Percentiles rank a stretch among this genome's conserved stretches.
These are phyloP conservation scores for Fraxinus ornus DNA, from an alignment of 305 asterid species.

Conservation along the genomic window DNA sequence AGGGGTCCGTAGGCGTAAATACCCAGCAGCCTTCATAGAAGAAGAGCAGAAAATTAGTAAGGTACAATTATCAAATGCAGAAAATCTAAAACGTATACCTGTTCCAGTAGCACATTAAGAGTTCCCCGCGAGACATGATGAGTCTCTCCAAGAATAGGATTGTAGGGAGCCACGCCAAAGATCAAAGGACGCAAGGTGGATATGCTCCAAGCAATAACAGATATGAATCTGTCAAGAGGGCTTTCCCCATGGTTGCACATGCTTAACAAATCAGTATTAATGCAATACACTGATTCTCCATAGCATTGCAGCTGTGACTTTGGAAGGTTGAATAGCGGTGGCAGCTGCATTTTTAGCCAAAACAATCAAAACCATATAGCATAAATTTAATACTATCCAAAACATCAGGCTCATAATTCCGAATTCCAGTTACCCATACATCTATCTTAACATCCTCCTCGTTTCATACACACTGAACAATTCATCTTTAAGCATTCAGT, in stretches of 20 bases:
- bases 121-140: slow-evolving; percentile 72
- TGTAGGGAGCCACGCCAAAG: slow-evolving; percentile 82
- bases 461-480: neutral
- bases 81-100: slow-evolving; percentile 36
- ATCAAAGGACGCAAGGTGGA: slow-evolving; percentile 67
- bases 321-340: slow-evolving; percentile 86
- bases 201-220: slow-evolving; percentile 79
- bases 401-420: neutral
- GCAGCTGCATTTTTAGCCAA: slow-evolving; percentile 50
- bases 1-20: neutral
- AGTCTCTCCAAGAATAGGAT: slow-evolving; percentile 92
- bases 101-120: slow-evolving; percentile 73
- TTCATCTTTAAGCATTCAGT: neutral
- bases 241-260: slow-evolving; percentile 54
- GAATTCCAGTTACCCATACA: neutral
- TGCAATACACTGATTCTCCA: slow-evolving; percentile 70
- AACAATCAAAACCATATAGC: neutral
- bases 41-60: neutral
- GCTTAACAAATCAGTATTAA: slow-evolving; percentile 43
- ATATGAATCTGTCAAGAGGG: slow-evolving; percentile 42
- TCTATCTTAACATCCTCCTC: neutral
- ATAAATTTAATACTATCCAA: neutral
- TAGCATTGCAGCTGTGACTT: slow-evolving; percentile 86
- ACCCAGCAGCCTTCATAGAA: neutral
- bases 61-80: neutral